Conservation (phyloP, 2,329 filamentous ascomycete genomes). For the Colletotrichum phormii region DNA sequence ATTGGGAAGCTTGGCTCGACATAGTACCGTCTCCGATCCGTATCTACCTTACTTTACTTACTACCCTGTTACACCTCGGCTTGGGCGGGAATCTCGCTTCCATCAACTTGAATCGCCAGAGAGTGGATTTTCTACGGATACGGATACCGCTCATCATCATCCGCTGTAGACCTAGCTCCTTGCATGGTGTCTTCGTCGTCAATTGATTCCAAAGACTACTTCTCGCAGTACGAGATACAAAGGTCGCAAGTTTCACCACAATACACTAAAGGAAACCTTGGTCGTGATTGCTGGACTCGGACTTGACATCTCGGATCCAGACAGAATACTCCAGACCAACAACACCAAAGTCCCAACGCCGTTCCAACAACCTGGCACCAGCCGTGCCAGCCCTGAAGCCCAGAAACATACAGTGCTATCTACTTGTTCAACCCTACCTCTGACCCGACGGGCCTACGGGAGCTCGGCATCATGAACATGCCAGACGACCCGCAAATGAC, state of each 20-base stretch:
- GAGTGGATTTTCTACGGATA: no score
- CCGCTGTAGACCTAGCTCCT: not conserved
- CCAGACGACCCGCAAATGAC: conserved; percentile 16
- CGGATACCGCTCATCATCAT: not conserved
- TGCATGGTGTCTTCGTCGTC: not conserved
- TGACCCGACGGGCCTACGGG: not conserved
- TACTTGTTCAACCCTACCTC: not conserved
- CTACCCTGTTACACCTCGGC: no score
- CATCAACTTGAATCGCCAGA: not conserved
- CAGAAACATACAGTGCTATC: not conserved
- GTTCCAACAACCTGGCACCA: not conserved
- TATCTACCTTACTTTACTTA: not conserved
- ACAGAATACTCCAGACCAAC: not conserved
- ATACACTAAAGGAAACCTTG: not conserved
- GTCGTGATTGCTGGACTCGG: conserved; percentile 29
- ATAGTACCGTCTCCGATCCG: not conserved
- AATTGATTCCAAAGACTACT: not conserved
- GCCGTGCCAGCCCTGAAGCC: not conserved
- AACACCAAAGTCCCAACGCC: not conserved
- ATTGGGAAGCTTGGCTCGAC: not conserved
- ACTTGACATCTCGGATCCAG: conserved; percentile 15
- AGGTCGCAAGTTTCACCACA: not conserved
- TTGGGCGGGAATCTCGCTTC: not conserved
- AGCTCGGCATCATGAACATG: not conserved
- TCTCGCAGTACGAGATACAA: not conserved